These are phyloP conservation scores for Metschnikowia hibisci DNA, from an alignment of 805 yeast genomes.

Conservation along the genomic window DNA sequence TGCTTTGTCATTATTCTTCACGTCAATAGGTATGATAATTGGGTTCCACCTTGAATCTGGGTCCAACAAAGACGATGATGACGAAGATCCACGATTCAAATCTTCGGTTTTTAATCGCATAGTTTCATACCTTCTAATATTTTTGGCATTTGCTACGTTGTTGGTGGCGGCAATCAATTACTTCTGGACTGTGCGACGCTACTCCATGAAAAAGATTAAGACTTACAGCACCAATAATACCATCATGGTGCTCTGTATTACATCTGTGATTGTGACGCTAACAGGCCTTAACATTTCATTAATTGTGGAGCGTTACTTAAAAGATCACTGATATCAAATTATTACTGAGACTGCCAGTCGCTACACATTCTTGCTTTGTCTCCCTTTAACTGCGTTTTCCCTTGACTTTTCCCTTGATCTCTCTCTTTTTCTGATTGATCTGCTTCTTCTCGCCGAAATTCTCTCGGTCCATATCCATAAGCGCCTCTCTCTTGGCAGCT, in stretches of 20 bases:
- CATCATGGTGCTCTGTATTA: conserved; percentile 30
- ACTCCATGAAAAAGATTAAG: conserved; percentile 39
- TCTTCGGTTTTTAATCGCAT: conserved; percentile 13
- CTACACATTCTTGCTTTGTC: too few species aligned
- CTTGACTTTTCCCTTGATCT: conserved; percentile 6
- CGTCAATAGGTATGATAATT: conserved; percentile 44
- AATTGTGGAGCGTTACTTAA: conserved; percentile 15
- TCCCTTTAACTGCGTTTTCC: background rate
- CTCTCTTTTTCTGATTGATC: conserved; percentile 44
- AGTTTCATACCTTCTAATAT: conserved; percentile 35
- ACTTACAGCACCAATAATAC: conserved; percentile 32
- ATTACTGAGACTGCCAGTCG: too few species aligned
- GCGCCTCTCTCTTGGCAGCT: conserved; percentile 83
- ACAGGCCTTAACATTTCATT: conserved; percentile 34
- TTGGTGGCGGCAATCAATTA: conserved; percentile 40
- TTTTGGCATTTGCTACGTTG: conserved; percentile 36
- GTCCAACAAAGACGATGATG: background rate
- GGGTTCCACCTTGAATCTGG: conserved; percentile 42
- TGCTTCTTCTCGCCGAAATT: conserved; percentile 73
- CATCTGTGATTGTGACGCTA: conserved; percentile 32
- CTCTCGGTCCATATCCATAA: conserved; percentile 91
- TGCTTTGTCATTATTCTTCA: conserved; percentile 41
- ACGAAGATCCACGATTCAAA: conserved; percentile 1
- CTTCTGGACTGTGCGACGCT: conserved; percentile 41
- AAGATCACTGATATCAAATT: background rate